These are phyloP conservation scores for Sarcodon sp. DNA, from an alignment of 768 basidiomycete genomes.

Conservation along the genomic window DNA sequence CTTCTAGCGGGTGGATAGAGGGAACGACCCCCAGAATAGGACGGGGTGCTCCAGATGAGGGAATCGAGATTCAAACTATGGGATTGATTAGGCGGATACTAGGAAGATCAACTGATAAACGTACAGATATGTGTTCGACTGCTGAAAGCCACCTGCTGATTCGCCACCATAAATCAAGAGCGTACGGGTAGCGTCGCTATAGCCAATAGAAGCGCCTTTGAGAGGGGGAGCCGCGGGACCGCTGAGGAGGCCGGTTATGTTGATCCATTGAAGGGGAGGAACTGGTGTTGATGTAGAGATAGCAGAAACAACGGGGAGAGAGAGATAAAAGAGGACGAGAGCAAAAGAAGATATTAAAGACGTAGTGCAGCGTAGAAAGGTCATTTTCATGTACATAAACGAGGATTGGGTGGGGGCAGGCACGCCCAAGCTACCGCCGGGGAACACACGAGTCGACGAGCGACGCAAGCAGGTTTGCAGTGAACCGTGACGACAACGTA, in stretches of 20 bases:
- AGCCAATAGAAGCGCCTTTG: conserved; percentile 61
- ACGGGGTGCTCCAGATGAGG: conserved; percentile 47
- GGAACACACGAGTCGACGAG: no score
- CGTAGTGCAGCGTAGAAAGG: no score
- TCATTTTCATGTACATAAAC: no score
- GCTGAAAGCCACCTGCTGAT: conserved; percentile 48
- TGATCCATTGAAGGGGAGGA: conserved; percentile 62
- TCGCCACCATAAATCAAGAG: conserved; percentile 70
- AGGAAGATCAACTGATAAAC: conserved; percentile 11
- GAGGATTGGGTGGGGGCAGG: no score
- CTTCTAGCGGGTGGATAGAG: conserved; percentile 47
- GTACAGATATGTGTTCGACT: conserved; percentile 57
- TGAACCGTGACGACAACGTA: no score
- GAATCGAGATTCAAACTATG: conserved; percentile 49
- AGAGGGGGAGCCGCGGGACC: conserved; percentile 49
- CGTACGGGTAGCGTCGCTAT: conserved; percentile 31
- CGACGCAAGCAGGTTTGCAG: no score
- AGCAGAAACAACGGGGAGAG: conserved; percentile 22
- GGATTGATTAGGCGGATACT: background rate
- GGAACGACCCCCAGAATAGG: conserved; percentile 33
- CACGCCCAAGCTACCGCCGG: no score
- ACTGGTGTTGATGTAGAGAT: conserved; percentile 41
- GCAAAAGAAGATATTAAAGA: conserved; percentile 6
- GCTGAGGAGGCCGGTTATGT: conserved; percentile 41
- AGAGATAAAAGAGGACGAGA: conserved; percentile 12